Conservation (phyloP, 345 rosid species). For the Luvunga scandens region DNA sequence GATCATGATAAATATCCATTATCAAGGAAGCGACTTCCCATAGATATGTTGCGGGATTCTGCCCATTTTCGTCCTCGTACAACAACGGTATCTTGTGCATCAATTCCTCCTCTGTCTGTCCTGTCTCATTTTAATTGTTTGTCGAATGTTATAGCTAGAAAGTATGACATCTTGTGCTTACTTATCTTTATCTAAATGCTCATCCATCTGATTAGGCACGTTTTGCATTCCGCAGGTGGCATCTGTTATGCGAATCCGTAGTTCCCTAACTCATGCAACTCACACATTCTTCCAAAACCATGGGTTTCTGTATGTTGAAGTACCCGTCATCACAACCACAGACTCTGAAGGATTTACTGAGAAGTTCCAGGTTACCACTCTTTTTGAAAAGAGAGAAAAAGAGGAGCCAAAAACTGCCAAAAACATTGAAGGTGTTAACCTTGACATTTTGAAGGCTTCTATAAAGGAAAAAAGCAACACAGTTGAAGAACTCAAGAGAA, state of each 20-base stretch:
- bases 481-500: slow-evolving; percentile 77
- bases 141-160: not conserved
- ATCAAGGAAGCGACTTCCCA: slow-evolving; percentile 67
- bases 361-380: slow-evolving; percentile 60
- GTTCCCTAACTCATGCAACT: slow-evolving; percentile 58
- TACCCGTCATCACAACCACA: slow-evolving; percentile 71
- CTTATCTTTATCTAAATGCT: not conserved
- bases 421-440: slow-evolving; percentile 37
- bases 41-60: slow-evolving; percentile 58
- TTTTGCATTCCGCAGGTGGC: slow-evolving; percentile 54
- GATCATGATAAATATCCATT: slow-evolving; percentile 57
- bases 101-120: not conserved
- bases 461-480: slow-evolving; percentile 54
- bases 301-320: slow-evolving; percentile 71
- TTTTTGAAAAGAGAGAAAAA: slow-evolving; percentile 30
- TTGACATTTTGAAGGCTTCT: slow-evolving; percentile 60
- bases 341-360: slow-evolving; percentile 59
- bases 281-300: slow-evolving; percentile 66
- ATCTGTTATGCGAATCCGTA: slow-evolving; percentile 65
- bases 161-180: not conserved
- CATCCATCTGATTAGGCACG: not conserved
- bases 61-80: slow-evolving; percentile 87
- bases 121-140: not conserved
- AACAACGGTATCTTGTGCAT: slow-evolving; percentile 50
- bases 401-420: slow-evolving; percentile 25